Percentiles rank a stretch among this genome's conserved stretches.
Conservation (phyloP, 495 filamentous ascomycete genomes). For the Podospora bellae-mahoneyi region DNA sequence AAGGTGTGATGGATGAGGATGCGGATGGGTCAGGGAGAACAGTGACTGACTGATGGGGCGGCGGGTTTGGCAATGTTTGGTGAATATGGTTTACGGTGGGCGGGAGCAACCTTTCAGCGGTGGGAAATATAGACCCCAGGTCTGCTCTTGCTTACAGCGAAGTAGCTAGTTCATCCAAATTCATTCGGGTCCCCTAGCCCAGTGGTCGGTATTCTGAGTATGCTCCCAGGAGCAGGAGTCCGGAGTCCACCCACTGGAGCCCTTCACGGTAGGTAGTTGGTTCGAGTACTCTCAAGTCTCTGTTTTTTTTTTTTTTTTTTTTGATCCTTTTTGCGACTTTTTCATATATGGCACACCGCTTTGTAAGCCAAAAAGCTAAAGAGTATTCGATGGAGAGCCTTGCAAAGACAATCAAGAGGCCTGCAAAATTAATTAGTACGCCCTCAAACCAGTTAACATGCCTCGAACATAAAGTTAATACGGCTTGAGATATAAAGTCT, state of each 20-base stretch:
- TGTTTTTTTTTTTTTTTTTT: too few species aligned
- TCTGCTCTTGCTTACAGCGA: background rate
- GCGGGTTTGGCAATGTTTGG: too few species aligned
- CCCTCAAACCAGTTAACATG: too few species aligned
- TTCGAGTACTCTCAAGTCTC: background rate
- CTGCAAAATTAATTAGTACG: too few species aligned
- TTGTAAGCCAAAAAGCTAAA: too few species aligned
- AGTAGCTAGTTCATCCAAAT: background rate
- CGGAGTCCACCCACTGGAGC: background rate
- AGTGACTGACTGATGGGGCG: background rate
- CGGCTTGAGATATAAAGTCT: too few species aligned
- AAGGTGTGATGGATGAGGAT: background rate
- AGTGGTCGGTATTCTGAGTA: background rate
- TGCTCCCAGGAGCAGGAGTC: background rate
- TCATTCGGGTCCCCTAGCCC: background rate
- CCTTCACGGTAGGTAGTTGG: background rate
- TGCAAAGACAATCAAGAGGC: too few species aligned
- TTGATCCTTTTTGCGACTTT: too few species aligned
- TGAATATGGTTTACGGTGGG: background rate
- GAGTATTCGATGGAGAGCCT: too few species aligned
- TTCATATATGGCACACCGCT: too few species aligned
- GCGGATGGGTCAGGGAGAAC: background rate
- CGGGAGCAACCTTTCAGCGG: background rate
- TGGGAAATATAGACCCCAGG: background rate
- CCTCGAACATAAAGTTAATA: too few species aligned